Evolutionary conservation across 2,329 filamentous ascomycete species (phyloP).

Genomic region (Fusarium albidum): DNA sequence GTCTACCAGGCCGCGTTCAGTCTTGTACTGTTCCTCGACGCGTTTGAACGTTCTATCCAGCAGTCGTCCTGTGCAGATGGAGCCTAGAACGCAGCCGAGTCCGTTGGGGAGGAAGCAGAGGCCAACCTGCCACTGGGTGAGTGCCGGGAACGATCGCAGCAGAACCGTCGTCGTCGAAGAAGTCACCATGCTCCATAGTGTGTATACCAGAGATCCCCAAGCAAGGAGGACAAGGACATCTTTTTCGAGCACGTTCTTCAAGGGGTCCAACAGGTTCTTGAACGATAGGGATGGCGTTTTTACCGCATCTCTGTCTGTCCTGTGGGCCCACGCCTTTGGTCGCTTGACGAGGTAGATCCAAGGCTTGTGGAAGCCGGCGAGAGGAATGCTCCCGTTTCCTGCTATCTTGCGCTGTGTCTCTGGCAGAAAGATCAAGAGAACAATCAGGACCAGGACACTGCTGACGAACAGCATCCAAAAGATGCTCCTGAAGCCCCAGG

Average conservation of each 20-base stretch:
- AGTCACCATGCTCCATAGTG: slow-evolving; percentile 56
- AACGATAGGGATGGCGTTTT: too few species aligned
- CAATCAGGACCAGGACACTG: slow-evolving; percentile 30
- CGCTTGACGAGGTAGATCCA: slow-evolving; percentile 19
- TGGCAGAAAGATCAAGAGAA: slow-evolving; percentile 38
- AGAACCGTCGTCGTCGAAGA: slow-evolving; percentile 19
- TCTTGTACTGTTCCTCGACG: slow-evolving; percentile 40
- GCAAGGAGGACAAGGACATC: slow-evolving; percentile 54
- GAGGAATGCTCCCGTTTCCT: slow-evolving; percentile 36
- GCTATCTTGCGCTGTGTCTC: slow-evolving; percentile 42
- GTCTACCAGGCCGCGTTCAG: slow-evolving; percentile 19
- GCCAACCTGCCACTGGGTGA: slow-evolving; percentile 22
- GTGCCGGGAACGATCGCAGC: slow-evolving; percentile 41
- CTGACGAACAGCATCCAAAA: slow-evolving; percentile 41
- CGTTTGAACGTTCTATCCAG: slow-evolving; percentile 49
- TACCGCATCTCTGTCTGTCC: slow-evolving; percentile 31
- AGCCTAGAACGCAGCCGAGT: slow-evolving; percentile 44
- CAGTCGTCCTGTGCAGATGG: slow-evolving; percentile 50
- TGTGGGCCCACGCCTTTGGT: neutral
- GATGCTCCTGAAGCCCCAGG: slow-evolving; percentile 43
- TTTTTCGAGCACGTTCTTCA: slow-evolving; percentile 50
- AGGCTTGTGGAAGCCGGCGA: slow-evolving; percentile 40
- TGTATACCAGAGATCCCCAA: slow-evolving; percentile 48
- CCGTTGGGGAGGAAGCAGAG: slow-evolving; percentile 24
- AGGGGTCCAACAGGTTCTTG: slow-evolving; percentile 33